Conservation (phyloP, 495 filamentous ascomycete genomes). For the Aspergillus leporis region DNA sequence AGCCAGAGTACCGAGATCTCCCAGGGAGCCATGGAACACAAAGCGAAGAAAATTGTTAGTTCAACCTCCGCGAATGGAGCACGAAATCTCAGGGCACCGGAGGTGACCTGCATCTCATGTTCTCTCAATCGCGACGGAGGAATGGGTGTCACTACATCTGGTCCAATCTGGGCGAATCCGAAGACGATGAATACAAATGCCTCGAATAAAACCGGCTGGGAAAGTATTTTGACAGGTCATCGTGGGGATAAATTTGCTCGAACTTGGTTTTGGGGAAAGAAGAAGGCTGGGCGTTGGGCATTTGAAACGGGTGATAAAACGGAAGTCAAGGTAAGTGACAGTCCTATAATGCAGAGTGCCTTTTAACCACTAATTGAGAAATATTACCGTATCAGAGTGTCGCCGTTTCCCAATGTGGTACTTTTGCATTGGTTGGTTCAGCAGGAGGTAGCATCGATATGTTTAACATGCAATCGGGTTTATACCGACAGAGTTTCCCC, state of each 20-base stretch:
- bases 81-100: slow-evolving; percentile 78
- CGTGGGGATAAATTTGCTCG: slow-evolving; percentile 78
- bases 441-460: slow-evolving; percentile 79
- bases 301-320: slow-evolving; percentile 83
- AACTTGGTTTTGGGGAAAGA: slow-evolving; percentile 98
- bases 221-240: slow-evolving; percentile 95
- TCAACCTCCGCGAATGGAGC: slow-evolving; percentile 30
- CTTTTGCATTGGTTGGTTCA: slow-evolving; percentile 90
- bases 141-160: slow-evolving; percentile 74
- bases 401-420: slow-evolving; percentile 85
- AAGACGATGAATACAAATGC: slow-evolving; percentile 55
- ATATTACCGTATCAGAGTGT: slow-evolving; percentile 58
- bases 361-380: not conserved
- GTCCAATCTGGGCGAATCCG: slow-evolving; percentile 74
- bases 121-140: slow-evolving; percentile 92
- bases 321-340: slow-evolving; percentile 61
- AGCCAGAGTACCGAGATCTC: slow-evolving; percentile 92
- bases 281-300: slow-evolving; percentile 87
- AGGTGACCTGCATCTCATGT: slow-evolving; percentile 86
- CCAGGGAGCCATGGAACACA: slow-evolving; percentile 79
- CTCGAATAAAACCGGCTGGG: slow-evolving; percentile 84
- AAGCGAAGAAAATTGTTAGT: slow-evolving; percentile 72
- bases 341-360: not conserved
- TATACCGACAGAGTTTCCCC: slow-evolving; percentile 83
- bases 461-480: slow-evolving; percentile 94